Percentiles rank a stretch among this genome's conserved stretches.
Conservation (phyloP, 306 rosid species). For the Inga leiocalycina region DNA sequence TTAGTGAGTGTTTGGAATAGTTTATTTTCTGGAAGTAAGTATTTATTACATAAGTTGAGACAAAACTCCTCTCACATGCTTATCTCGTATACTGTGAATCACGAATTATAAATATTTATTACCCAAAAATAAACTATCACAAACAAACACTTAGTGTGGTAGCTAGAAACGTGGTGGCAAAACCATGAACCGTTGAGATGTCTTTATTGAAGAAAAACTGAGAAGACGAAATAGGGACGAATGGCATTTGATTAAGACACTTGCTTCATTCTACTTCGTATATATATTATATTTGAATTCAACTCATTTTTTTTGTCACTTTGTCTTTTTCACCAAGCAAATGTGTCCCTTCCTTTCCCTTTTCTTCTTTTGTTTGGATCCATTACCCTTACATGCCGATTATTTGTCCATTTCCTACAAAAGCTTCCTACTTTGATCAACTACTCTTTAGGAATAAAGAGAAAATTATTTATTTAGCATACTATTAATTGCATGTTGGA, state of each 20-base stretch:
- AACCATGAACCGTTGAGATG: neutral
- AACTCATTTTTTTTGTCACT: neutral
- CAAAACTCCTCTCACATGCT: too few relatives aligned
- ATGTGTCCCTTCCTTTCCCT: neutral
- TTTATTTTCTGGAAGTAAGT: too few relatives aligned
- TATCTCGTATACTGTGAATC: too few relatives aligned
- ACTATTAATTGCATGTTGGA: neutral
- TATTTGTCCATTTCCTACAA: neutral
- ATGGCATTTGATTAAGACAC: neutral
- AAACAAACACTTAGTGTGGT: neutral
- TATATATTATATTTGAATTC: neutral
- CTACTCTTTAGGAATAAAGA: too few relatives aligned
- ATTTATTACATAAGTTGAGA: too few relatives aligned
- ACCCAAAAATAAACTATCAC: too few relatives aligned
- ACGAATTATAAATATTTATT: too few relatives aligned
- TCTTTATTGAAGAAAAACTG: neutral
- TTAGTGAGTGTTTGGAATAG: too few relatives aligned
- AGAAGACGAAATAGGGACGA: neutral
- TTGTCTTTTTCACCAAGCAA: neutral
- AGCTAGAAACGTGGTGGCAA: constrained; percentile 27
- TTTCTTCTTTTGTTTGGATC: neutral
- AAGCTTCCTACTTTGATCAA: too few relatives aligned
- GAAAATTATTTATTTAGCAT: neutral
- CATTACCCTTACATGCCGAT: neutral
- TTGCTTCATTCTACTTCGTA: neutral